Evolutionary conservation across 352 stramenopile genomes (phyloP).

Genomic region (Peronospora farinosa): DNA sequence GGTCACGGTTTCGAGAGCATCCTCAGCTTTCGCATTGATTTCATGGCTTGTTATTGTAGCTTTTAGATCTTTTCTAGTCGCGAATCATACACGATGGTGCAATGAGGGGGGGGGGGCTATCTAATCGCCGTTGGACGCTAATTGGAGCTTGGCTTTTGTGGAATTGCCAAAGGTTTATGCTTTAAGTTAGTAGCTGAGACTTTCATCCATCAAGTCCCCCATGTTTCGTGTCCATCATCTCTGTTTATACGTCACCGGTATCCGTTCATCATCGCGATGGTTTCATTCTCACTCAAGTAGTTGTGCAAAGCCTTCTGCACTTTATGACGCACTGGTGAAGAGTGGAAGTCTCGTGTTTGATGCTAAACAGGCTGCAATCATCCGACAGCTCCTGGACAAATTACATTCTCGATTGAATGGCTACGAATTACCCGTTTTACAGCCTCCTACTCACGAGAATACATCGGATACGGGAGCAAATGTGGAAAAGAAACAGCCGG

Average conservation of each 20-base stretch:
- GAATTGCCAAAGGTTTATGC: too few relatives aligned
- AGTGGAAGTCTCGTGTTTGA: constrained; percentile 27
- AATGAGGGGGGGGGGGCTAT: too few relatives aligned
- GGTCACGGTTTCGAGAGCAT: too few relatives aligned
- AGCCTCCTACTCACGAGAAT: not conserved
- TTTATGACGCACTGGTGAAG: constrained; percentile 28
- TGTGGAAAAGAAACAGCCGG: constrained; percentile 4
- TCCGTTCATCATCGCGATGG: constrained; percentile 6
- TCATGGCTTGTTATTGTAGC: too few relatives aligned
- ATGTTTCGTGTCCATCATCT: constrained; percentile 11
- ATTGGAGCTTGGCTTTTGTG: too few relatives aligned
- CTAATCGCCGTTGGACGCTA: too few relatives aligned
- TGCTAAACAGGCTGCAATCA: constrained; percentile 26
- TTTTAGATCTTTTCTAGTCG: too few relatives aligned
- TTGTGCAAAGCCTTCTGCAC: constrained; percentile 25
- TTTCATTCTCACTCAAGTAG: constrained; percentile 5
- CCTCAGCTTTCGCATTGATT: too few relatives aligned
- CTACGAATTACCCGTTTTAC: constrained; percentile 45
- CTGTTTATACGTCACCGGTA: constrained; percentile 5
- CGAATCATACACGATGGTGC: too few relatives aligned
- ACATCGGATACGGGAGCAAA: not conserved
- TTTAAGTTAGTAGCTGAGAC: too few relatives aligned
- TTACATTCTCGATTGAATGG: constrained; percentile 43
- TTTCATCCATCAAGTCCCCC: not conserved
- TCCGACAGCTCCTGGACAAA: constrained; percentile 50